Evolutionary conservation across 345 rosid genomes (phyloP).

Genomic region (Eucalyptus virginea): DNA sequence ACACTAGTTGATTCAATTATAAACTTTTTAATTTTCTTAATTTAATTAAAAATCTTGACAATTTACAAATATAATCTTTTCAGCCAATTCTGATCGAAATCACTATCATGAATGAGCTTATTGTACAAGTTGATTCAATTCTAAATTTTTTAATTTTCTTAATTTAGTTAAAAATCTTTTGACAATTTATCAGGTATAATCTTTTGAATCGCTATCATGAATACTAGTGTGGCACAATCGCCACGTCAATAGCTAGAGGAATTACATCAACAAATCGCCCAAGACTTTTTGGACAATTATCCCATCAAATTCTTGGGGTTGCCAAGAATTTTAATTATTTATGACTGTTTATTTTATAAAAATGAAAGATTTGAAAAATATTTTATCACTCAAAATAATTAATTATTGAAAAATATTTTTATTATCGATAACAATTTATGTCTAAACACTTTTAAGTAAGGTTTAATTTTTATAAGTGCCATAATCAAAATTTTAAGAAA

Average conservation of each 20-base stretch:
- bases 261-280: rapidly evolving
- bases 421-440: no score
- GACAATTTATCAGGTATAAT: neutral
- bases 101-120: neutral
- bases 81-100: rapidly evolving
- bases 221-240: rapidly evolving
- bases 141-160: rapidly evolving
- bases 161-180: neutral
- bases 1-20: rapidly evolving
- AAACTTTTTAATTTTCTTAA: neutral
- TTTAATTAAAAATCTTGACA: neutral
- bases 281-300: neutral
- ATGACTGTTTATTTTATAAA: rapidly evolving
- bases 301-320: neutral
- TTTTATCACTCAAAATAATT: no score
- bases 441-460: rapidly evolving
- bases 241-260: rapidly evolving
- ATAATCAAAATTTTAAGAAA: no score
- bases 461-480: no score
- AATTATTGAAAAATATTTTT: no score
- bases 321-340: neutral
- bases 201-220: rapidly evolving
- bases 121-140: neutral
- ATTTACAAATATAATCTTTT: rapidly evolving
- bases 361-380: no score